Percentiles rank a stretch among this genome's conserved stretches.
Conservation (phyloP, 495 filamentous ascomycete species). For the Trichoderma erinaceum region DNA sequence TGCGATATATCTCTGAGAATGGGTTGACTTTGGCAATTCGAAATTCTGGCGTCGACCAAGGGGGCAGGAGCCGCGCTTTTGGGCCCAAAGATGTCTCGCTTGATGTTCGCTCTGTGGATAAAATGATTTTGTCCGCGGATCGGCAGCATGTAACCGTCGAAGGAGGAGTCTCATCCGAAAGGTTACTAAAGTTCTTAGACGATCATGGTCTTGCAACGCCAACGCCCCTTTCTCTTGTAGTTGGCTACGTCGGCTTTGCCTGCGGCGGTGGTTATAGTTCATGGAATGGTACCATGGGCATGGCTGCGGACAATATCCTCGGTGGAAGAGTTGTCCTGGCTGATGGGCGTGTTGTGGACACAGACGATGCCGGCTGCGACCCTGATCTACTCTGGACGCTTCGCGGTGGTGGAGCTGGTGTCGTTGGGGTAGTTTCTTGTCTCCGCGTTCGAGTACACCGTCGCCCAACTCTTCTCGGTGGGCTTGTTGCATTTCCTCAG, state of each 20-base stretch:
- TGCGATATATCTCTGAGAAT: slow-evolving; percentile 4
- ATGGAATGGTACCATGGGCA: slow-evolving; percentile 34
- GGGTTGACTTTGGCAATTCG: neutral
- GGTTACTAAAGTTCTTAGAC: neutral
- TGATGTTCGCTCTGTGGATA: neutral
- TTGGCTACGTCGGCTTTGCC: slow-evolving; percentile 35
- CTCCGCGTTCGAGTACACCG: neutral
- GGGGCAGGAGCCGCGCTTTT: neutral
- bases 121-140: neutral
- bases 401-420: slow-evolving; percentile 45
- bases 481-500: neutral
- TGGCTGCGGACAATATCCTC: slow-evolving; percentile 42
- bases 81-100: neutral
- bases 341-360: slow-evolving; percentile 39
- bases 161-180: neutral
- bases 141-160: neutral
- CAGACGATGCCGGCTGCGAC: slow-evolving; percentile 35
- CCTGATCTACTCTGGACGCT: slow-evolving; percentile 54
- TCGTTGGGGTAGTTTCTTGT: neutral
- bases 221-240: neutral
- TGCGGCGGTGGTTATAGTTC: slow-evolving; percentile 50
- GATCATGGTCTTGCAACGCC: neutral
- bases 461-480: neutral
- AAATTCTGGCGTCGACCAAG: neutral
- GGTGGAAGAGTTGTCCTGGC: slow-evolving; percentile 43